Percentiles rank a stretch among this genome's conserved stretches.
Conservation (phyloP, 2,329 filamentous ascomycete genomes). For the Phaeosphaeria sp. region DNA sequence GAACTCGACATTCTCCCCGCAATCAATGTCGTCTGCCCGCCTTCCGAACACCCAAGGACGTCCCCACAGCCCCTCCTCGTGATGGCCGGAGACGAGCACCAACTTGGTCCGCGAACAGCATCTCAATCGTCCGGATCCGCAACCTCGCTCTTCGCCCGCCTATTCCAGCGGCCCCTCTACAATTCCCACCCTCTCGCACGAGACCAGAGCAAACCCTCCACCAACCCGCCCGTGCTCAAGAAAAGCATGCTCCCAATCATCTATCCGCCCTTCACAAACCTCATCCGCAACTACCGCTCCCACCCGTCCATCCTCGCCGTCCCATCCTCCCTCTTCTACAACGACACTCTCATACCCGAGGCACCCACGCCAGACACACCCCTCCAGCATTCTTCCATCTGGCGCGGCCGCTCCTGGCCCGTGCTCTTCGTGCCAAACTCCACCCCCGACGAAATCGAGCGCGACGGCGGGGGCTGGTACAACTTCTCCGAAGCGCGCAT, state of each 20-base stretch:
- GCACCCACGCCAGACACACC: constrained; percentile 28
- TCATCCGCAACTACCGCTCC: constrained; percentile 56
- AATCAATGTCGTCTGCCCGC: constrained; percentile 50
- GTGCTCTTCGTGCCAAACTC: constrained; percentile 51
- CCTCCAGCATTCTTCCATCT: constrained; percentile 41
- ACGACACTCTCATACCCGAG: constrained; percentile 54
- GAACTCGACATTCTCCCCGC: constrained; percentile 53
- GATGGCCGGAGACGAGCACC: constrained; percentile 57
- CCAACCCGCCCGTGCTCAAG: constrained; percentile 33
- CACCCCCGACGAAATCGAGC: constrained; percentile 50
- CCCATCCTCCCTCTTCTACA: constrained; percentile 53
- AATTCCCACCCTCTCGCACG: constrained; percentile 51
- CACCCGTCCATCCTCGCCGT: constrained; percentile 54
- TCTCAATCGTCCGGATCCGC: constrained; percentile 43
- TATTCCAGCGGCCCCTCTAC: constrained; percentile 49
- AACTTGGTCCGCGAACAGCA: constrained; percentile 51
- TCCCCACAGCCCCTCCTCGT: constrained; percentile 47
- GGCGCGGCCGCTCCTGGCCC: constrained; percentile 51
- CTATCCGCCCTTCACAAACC: constrained; percentile 53
- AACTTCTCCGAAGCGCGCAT: constrained; percentile 40
- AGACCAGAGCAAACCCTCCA: constrained; percentile 30
- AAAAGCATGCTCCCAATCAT: constrained; percentile 49
- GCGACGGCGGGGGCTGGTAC: constrained; percentile 51
- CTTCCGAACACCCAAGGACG: constrained; percentile 25
- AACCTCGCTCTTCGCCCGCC: constrained; percentile 52